Evolutionary conservation across 352 stramenopile species (phyloP), one percentile per base, ranked within the genome.

Genomic region (Aphanomyces euteiches): DNA sequence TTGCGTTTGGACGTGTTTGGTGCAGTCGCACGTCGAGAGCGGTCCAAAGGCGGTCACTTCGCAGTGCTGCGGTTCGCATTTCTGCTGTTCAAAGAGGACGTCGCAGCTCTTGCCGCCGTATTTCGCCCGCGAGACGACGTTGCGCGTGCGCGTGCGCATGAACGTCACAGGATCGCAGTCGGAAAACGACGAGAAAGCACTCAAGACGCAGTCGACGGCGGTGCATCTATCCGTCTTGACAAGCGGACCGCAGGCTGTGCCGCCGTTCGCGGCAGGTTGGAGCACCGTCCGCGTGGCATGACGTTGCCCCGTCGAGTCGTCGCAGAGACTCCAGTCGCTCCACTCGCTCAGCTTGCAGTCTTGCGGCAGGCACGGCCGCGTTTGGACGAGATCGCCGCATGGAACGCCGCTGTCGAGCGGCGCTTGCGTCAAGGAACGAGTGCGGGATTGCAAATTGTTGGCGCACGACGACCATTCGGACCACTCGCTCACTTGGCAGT

Each of bases 61-160:
- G 61, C 83, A 90, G 72, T 90, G 76, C 0, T 70, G 79, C 10
- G 81, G 81, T 73, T 89, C 89, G 67, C 83, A 90, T 68, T 87
- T 89, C 37, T 86, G 77, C 34, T 72, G 67, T 7, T 88, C 78
- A 0, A 79, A 73, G 5, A 89, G 74, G 7, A 74, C 67, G 13
- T 84, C 77, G 61, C 83, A 90, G 2, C 66, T 43, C 59, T 61
- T 77, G 7, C 82, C 84, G 28, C 77, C 77, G 10, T 74, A 79
- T 38, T 75, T 73, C 0, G 81, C 73, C 4, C 67, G 53, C 53
- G 75, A 66, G 4, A 79, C 66, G 8, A 89, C 66, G 5, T 75
- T 69, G 0, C 84, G 81, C 36, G 70, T 86, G 53, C 81, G 80
- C 5, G 34, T 73, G 66, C 85, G 80, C 15, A 70, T 86, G 54